phyloP scores from a whole-genome alignment of 768 basidiomycete species.

The Phanerochaete sordida region DNA sequence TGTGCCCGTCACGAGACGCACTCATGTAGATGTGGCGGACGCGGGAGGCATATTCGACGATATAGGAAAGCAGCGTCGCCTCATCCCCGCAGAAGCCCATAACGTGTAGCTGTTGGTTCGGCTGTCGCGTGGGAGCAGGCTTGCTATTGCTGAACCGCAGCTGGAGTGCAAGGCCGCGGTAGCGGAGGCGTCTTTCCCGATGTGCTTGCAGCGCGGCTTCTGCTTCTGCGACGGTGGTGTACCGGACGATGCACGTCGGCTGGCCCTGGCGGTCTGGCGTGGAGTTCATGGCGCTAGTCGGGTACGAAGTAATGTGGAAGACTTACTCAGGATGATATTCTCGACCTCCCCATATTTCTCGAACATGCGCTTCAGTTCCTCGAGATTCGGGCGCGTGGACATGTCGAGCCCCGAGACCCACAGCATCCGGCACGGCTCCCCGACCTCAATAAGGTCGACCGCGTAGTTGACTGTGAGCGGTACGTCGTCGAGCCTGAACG shows the following conservation, averaged over 20 bases:
- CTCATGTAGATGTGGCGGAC: not conserved
- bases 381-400: not conserved
- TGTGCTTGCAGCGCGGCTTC: not conserved
- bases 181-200: not conserved
- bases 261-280: not conserved
- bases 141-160: not conserved
- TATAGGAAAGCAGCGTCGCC: not conserved
- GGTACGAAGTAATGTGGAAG: not conserved
- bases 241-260: not conserved
- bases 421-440: not conserved
- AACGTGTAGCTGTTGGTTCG: not conserved
- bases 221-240: not conserved
- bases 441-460: not conserved
- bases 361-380: not conserved
- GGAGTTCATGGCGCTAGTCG: not conserved
- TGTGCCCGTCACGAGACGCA: not conserved
- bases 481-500: not conserved
- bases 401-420: constrained; percentile 1
- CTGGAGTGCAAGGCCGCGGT: not conserved
- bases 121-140: not conserved
- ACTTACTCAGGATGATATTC: constrained; percentile 2
- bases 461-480: not conserved
- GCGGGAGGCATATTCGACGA: not conserved
- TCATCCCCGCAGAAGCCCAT: not conserved
- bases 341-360: not conserved